Conservation (phyloP, 2,329 filamentous ascomycete species). For the Clonostachys byssicola region DNA sequence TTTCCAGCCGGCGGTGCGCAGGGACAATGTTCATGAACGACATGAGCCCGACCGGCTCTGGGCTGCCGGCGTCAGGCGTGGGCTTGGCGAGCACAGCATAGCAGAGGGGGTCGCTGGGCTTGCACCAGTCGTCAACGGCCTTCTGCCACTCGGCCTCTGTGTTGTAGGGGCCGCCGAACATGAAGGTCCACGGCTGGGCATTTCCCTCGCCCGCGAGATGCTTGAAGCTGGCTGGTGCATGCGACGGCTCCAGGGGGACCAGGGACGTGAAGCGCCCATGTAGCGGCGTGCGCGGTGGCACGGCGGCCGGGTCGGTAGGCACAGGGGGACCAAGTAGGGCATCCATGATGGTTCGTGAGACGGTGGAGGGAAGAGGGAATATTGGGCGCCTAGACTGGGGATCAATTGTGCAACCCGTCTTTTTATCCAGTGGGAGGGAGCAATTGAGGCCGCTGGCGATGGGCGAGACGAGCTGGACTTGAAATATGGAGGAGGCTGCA, state of each 20-base stretch:
- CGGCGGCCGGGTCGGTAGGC: conserved; percentile 5
- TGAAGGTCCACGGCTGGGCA: conserved; percentile 24
- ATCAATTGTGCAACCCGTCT: too few species aligned
- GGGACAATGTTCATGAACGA: conserved; percentile 42
- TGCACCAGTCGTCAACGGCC: conserved; percentile 10
- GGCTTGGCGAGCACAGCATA: conserved; percentile 31
- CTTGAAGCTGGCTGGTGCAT: conserved; percentile 19
- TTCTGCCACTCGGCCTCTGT: conserved; percentile 12
- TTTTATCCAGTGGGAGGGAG: too few species aligned
- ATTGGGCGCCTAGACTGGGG: too few species aligned
- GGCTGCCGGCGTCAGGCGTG: conserved; percentile 15
- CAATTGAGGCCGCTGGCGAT: too few species aligned
- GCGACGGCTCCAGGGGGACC: conserved; percentile 15
- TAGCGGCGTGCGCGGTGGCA: conserved; percentile 12
- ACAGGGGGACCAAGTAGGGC: conserved; percentile 9
- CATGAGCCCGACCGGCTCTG: conserved; percentile 33
- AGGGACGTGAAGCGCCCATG: conserved; percentile 22
- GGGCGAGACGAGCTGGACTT: too few species aligned
- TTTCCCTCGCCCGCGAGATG: conserved; percentile 25
- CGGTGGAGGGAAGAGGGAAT: too few species aligned
- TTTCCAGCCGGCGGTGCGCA: conserved; percentile 45
- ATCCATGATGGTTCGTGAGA: too few species aligned
- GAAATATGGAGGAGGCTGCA: too few species aligned
- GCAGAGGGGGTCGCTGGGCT: conserved; percentile 28
- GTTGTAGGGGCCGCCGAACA: conserved; percentile 17